A percentile compares a stretch with the other conserved stretches of the same genome.
Evolutionary conservation across 345 rosid genomes (phyloP).

Genomic region (Heritiera fomes): DNA sequence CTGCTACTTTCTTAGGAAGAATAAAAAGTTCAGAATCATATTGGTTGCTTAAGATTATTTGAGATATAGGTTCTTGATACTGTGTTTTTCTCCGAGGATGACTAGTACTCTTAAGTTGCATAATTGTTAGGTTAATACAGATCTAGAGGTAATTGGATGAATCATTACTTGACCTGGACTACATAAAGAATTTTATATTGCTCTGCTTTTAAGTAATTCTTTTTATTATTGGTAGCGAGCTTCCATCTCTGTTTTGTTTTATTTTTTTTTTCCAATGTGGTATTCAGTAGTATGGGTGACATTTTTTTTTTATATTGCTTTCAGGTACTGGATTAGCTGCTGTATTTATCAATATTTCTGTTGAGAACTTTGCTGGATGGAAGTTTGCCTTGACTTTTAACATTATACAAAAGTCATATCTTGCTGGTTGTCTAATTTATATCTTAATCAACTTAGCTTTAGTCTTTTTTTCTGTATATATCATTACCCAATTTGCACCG

Average conservation of each 20-base stretch:
- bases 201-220: not conserved
- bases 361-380: slow-evolving; percentile 98
- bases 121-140: not conserved
- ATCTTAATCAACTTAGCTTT: slow-evolving; percentile 70
- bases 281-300: not conserved
- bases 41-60: not conserved
- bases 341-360: slow-evolving; percentile 89
- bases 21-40: not conserved
- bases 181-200: not conserved
- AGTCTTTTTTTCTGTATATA: slow-evolving; percentile 86
- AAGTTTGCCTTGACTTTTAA: slow-evolving; percentile 73
- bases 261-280: not conserved
- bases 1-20: not conserved
- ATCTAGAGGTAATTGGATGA: not conserved
- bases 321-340: slow-evolving; percentile 96
- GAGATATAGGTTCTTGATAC: not conserved
- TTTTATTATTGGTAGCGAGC: not conserved
- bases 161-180: not conserved
- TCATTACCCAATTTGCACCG: slow-evolving; percentile 87
- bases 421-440: slow-evolving; percentile 84
- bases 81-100: not conserved
- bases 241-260: not conserved
- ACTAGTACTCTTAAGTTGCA: not conserved
- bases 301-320: slow-evolving; percentile 17
- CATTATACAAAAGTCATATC: slow-evolving; percentile 80